Evolutionary conservation across 495 filamentous ascomycete species (phyloP).

Genomic region (Penicillium malachiteum): DNA sequence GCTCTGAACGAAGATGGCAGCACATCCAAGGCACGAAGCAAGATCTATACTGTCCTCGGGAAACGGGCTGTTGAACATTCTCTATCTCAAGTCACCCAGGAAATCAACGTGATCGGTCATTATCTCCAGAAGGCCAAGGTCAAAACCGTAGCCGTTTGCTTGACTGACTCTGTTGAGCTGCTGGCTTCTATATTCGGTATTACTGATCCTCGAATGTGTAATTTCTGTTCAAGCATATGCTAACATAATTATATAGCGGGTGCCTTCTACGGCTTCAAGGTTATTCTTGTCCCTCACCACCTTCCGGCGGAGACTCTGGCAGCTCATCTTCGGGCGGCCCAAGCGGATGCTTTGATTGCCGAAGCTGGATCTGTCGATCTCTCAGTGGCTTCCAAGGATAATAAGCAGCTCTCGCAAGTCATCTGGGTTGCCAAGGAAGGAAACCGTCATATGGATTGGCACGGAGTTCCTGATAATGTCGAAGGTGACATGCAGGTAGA

Average conservation of each 20-base stretch:
- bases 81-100: conserved; percentile 69
- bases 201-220: conserved; percentile 14
- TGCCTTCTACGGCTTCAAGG: conserved; percentile 77
- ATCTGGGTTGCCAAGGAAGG: conserved; percentile 93
- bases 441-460: conserved; percentile 89
- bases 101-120: conserved; percentile 84
- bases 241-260: conserved; percentile 47
- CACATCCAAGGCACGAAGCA: conserved; percentile 62
- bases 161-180: conserved; percentile 91
- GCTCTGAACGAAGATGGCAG: conserved; percentile 58
- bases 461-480: conserved; percentile 74
- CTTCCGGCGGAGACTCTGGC: conserved; percentile 63
- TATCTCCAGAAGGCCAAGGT: conserved; percentile 65
- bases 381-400: conserved; percentile 63
- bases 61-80: conserved; percentile 68
- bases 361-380: conserved; percentile 87
- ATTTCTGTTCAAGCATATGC: conserved; percentile 2
- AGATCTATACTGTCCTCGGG: conserved; percentile 79
- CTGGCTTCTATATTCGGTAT: conserved; percentile 68
- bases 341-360: conserved; percentile 79
- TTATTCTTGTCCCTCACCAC: conserved; percentile 83
- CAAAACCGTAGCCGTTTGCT: conserved; percentile 83
- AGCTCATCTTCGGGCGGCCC: conserved; percentile 63
- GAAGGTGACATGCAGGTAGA: conserved; percentile 70
- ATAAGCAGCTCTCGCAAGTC: conserved; percentile 69